Evolutionary conservation across 2,329 filamentous ascomycete genomes (phyloP).

Genomic region (Colletotrichum lentis): DNA sequence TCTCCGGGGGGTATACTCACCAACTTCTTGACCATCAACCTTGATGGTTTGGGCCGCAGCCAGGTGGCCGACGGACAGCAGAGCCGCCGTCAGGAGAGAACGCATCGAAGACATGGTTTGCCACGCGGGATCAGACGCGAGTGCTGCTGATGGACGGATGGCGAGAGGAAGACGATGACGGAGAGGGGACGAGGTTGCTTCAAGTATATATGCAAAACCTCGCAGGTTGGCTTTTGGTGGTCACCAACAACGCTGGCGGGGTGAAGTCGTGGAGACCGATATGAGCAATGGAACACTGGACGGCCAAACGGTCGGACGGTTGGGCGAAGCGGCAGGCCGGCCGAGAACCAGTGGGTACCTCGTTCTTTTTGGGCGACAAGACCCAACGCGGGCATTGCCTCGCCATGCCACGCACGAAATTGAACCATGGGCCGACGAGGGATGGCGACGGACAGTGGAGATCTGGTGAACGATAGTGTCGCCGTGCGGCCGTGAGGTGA

Average conservation of each 20-base stretch:
- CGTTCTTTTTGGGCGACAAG: neutral
- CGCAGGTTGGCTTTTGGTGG: slow-evolving; percentile 1
- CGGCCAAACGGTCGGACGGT: neutral
- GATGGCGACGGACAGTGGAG: neutral
- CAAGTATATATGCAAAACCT: slow-evolving; percentile 33
- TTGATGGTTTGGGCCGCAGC: slow-evolving; percentile 42
- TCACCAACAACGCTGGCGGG: slow-evolving; percentile 12
- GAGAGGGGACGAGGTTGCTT: slow-evolving; percentile 22
- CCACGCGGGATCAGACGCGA: slow-evolving; percentile 27
- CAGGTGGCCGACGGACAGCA: slow-evolving; percentile 28
- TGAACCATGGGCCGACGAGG: slow-evolving; percentile 18
- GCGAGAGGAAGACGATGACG: slow-evolving; percentile 1
- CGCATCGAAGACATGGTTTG: slow-evolving; percentile 32
- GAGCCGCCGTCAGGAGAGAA: slow-evolving; percentile 32
- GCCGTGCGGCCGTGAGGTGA: neutral
- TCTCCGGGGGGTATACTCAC: slow-evolving; percentile 35
- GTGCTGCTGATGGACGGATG: slow-evolving; percentile 18
- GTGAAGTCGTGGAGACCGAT: slow-evolving; percentile 22
- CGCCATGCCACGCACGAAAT: slow-evolving; percentile 23
- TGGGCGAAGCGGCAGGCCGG: neutral
- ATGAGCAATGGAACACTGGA: slow-evolving; percentile 29
- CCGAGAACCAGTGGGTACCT: slow-evolving; percentile 16
- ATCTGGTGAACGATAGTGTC: slow-evolving; percentile 15
- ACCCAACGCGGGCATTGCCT: slow-evolving; percentile 19
- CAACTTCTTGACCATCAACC: slow-evolving; percentile 40